Conservation (phyloP, 495 filamentous ascomycete species). For the Penicillium psychrofluorescens region DNA sequence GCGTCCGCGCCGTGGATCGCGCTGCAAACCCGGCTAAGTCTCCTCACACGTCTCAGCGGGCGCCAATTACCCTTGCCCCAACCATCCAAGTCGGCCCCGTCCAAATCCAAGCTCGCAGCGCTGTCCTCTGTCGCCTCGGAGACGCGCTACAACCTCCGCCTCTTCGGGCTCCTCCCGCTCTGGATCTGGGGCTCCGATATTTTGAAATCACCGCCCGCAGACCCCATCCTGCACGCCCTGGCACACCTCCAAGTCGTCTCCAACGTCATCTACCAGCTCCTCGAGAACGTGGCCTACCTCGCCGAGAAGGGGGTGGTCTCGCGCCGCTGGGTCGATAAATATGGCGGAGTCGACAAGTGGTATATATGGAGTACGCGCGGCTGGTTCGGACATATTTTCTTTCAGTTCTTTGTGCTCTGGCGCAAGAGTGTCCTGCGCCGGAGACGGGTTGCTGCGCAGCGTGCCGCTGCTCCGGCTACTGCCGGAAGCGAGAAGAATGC, state of each 20-base stretch:
- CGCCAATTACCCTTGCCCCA: slow-evolving; percentile 9
- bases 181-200: slow-evolving; percentile 63
- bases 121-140: slow-evolving; percentile 56
- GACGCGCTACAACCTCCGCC: slow-evolving; percentile 64
- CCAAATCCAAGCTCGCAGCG: slow-evolving; percentile 39
- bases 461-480: slow-evolving; percentile 6
- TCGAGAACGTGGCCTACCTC: slow-evolving; percentile 83
- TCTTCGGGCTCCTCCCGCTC: slow-evolving; percentile 73
- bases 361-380: slow-evolving; percentile 70
- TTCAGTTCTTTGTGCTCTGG: slow-evolving; percentile 64
- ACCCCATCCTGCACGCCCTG: slow-evolving; percentile 41
- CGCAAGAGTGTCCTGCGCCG: slow-evolving; percentile 38
- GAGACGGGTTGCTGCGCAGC: slow-evolving; percentile 12
- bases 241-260: slow-evolving; percentile 60
- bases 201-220: slow-evolving; percentile 39
- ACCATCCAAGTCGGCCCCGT: slow-evolving; percentile 13
- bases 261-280: slow-evolving; percentile 62
- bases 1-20: slow-evolving; percentile 31
- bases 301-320: slow-evolving; percentile 49
- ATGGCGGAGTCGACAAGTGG: slow-evolving; percentile 46
- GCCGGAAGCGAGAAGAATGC: slow-evolving; percentile 13
- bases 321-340: slow-evolving; percentile 46
- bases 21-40: slow-evolving; percentile 25
- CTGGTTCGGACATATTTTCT: slow-evolving; percentile 70
- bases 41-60: slow-evolving; percentile 29